Conservation (phyloP, 768 basidiomycete genomes). For the Chalciporus piperatus region DNA sequence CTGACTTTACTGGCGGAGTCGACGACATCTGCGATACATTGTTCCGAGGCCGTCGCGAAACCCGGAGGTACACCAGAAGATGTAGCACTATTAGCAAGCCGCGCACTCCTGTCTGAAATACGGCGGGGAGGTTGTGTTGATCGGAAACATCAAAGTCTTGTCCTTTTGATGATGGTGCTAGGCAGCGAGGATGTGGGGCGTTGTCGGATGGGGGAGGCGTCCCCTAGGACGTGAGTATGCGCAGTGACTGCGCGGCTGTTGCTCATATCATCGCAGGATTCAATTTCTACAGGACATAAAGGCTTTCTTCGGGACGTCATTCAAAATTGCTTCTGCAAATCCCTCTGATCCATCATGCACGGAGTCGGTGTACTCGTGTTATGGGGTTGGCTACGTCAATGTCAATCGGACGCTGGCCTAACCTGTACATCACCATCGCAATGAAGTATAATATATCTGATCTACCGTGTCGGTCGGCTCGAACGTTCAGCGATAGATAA, state of each 20-base stretch:
- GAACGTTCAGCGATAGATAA: slow-evolving; percentile 66
- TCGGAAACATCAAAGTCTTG: slow-evolving; percentile 80
- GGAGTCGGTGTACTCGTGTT: slow-evolving; percentile 82
- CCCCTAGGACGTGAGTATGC: slow-evolving; percentile 71
- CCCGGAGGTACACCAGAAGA: slow-evolving; percentile 91
- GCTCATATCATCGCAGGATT: slow-evolving; percentile 50
- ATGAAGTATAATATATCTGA: not conserved
- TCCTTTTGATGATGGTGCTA: slow-evolving; percentile 89
- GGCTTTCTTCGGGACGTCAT: slow-evolving; percentile 84
- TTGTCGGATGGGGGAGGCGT: slow-evolving; percentile 82
- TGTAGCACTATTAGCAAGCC: slow-evolving; percentile 78
- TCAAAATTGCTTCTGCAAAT: slow-evolving; percentile 78
- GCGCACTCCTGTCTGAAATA: slow-evolving; percentile 76
- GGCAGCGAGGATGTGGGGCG: slow-evolving; percentile 96
- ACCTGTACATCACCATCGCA: slow-evolving; percentile 3
- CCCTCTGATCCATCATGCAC: slow-evolving; percentile 46
- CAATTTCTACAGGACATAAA: slow-evolving; percentile 86
- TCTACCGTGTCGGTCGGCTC: not conserved
- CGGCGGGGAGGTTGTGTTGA: slow-evolving; percentile 87
- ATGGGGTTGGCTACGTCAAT: slow-evolving; percentile 90
- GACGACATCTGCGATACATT: slow-evolving; percentile 85
- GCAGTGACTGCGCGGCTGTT: not conserved
- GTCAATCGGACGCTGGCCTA: slow-evolving; percentile 75
- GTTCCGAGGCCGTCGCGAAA: slow-evolving; percentile 80
- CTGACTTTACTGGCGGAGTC: slow-evolving; percentile 88